Percentiles rank a stretch among this genome's conserved stretches.
These are phyloP conservation scores for Lolium multiflorum DNA, from an alignment of 176 grass and related monocot genomes.

Conservation along the genomic window DNA sequence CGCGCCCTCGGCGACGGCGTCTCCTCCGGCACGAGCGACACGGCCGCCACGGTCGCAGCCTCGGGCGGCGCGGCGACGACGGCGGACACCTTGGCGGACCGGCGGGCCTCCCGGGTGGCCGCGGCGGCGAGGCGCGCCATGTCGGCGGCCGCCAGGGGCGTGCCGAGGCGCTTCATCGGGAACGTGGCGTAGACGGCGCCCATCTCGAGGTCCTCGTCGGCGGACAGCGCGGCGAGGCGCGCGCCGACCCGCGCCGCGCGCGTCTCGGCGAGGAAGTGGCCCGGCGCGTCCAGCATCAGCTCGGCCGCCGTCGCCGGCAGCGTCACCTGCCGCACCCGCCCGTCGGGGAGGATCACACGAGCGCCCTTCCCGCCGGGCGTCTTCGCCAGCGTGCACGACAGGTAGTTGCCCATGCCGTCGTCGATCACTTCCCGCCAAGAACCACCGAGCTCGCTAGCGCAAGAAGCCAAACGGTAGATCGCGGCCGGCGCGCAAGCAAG, in stretches of 20 bases:
- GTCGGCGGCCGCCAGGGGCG: constrained; percentile 48
- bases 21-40: constrained; percentile 1
- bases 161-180: constrained; percentile 78
- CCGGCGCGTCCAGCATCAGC: constrained; percentile 82
- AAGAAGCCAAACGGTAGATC: background rate
- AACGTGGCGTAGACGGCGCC: constrained; percentile 62
- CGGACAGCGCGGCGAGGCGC: constrained; percentile 62
- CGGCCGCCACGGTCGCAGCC: background rate
- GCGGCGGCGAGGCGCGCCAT: constrained; percentile 55
- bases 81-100: constrained; percentile 51
- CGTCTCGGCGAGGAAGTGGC: constrained; percentile 73
- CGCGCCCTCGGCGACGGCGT: constrained; percentile 17
- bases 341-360: constrained; percentile 75
- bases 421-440: background rate
- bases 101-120: constrained; percentile 53
- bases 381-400: constrained; percentile 69
- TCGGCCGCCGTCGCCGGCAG: constrained; percentile 72
- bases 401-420: constrained; percentile 78
- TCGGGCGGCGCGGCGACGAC: background rate
- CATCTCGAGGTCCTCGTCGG: constrained; percentile 85
- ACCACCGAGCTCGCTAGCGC: background rate
- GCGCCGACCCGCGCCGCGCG: constrained; percentile 48
- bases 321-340: constrained; percentile 40
- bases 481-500: background rate
- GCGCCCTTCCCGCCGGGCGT: background rate